Evolutionary conservation across 2,329 filamentous ascomycete species (phyloP).

Genomic region (Colletotrichum cordylinicola): DNA sequence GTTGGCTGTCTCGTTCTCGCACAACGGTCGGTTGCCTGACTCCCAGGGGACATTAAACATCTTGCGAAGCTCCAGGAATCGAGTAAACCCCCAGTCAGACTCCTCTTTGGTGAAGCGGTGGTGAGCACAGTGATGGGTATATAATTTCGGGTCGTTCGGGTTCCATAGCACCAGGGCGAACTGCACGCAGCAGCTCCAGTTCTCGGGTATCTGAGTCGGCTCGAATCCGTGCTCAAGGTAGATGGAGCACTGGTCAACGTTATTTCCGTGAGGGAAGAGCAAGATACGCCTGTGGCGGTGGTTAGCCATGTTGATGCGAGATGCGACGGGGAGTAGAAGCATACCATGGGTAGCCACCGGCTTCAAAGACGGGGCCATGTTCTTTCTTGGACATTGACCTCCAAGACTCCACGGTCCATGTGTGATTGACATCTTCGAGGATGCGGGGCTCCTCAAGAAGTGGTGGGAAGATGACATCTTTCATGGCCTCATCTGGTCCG

Average conservation of each 20-base stretch:
- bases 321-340: background rate
- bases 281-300: conserved; percentile 75
- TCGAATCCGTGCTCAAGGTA: conserved; percentile 96
- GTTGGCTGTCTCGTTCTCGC: conserved; percentile 79
- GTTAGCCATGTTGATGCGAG: conserved; percentile 23
- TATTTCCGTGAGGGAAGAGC: conserved; percentile 95
- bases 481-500: conserved; percentile 79
- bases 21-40: conserved; percentile 69
- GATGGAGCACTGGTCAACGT: conserved; percentile 90
- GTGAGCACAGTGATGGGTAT: conserved; percentile 81
- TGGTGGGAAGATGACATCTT: conserved; percentile 76
- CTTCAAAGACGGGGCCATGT: conserved; percentile 87
- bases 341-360: conserved; percentile 86
- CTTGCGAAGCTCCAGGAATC: conserved; percentile 86
- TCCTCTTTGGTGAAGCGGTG: conserved; percentile 97
- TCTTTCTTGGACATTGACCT: conserved; percentile 76
- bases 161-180: conserved; percentile 96
- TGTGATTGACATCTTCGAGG: conserved; percentile 76
- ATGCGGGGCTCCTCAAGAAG: conserved; percentile 79
- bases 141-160: conserved; percentile 86
- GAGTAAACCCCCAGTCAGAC: conserved; percentile 98
- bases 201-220: conserved; percentile 72
- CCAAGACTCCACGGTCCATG: conserved; percentile 91
- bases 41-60: conserved; percentile 85
- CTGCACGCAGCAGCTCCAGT: conserved; percentile 97